phyloP scores from a whole-genome alignment of 768 basidiomycete genomes.

The Leccinum arenicola region DNA sequence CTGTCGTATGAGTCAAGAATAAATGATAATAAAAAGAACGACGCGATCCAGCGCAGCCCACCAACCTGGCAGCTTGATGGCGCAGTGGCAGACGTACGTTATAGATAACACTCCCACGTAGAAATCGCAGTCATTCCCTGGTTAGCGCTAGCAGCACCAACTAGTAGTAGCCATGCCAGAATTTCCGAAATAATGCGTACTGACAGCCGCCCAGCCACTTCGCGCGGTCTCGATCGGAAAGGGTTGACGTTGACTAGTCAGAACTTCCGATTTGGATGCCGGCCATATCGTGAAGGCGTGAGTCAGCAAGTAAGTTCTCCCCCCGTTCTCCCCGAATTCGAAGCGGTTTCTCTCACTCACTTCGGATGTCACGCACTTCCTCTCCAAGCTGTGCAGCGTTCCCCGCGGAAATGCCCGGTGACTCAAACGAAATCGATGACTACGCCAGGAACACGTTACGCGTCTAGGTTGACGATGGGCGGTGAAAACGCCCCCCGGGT shows the following conservation, averaged over 20 bases:
- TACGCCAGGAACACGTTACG: not conserved
- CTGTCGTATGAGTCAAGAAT: not conserved
- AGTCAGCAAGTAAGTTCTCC: not conserved
- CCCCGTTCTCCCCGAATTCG: not conserved
- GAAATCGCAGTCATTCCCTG: not conserved
- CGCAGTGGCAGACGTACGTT: not conserved
- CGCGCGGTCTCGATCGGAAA: not conserved
- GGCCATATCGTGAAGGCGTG: not conserved
- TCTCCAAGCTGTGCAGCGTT: not conserved
- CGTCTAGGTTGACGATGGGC: not conserved
- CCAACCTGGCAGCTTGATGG: not conserved
- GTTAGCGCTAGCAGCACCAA: not conserved
- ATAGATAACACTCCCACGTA: not conserved
- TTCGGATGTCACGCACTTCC: too few relatives aligned
- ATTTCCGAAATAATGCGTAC: not conserved
- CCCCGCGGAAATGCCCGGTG: not conserved
- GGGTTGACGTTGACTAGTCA: not conserved
- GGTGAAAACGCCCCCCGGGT: not conserved
- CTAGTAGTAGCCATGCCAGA: not conserved
- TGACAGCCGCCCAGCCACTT: not conserved
- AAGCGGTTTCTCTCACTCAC: not conserved
- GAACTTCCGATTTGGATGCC: not conserved
- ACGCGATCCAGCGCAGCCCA: not conserved
- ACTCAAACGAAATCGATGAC: not conserved
- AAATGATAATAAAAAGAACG: not conserved